These are phyloP conservation scores for Nicotiana tomentosiformis DNA, from an alignment of 257 asterid genomes.

Conservation along the genomic window DNA sequence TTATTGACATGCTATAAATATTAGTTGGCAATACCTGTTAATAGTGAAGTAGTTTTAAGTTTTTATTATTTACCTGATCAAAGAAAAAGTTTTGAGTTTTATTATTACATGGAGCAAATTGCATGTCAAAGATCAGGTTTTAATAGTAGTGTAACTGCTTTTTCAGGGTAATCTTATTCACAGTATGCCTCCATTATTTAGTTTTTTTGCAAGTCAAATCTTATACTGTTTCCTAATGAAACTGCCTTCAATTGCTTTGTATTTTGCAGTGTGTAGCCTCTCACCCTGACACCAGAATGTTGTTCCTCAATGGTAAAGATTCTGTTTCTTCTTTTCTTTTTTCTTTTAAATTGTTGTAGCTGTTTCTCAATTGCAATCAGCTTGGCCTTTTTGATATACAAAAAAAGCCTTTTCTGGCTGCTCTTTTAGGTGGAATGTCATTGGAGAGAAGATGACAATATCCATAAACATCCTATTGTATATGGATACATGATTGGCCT, in stretches of 20 bases:
- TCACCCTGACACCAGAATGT: conserved; percentile 27
- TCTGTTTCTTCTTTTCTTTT: not conserved
- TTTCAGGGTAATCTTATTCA: not conserved
- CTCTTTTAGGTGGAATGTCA: not conserved
- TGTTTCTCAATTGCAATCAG: not conserved
- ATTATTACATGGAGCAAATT: too few relatives aligned
- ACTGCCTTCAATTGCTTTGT: not conserved
- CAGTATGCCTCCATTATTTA: not conserved
- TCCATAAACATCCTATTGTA: too few relatives aligned
- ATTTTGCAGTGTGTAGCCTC: conserved; percentile 35
- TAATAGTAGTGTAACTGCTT: too few relatives aligned
- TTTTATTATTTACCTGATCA: not conserved
- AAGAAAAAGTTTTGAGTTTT: too few relatives aligned
- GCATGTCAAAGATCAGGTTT: too few relatives aligned
- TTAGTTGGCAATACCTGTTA: not conserved
- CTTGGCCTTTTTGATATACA: not conserved
- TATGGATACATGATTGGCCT: too few relatives aligned
- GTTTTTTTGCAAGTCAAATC: not conserved
- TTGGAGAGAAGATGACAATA: not conserved
- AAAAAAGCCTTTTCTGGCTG: not conserved
- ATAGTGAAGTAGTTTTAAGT: not conserved
- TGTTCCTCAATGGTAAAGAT: conserved; percentile 23
- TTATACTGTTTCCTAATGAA: not conserved
- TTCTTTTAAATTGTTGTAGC: not conserved
- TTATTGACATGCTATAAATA: too few relatives aligned